Conservation (phyloP, 345 rosid species). For the Angophora floribunda region DNA sequence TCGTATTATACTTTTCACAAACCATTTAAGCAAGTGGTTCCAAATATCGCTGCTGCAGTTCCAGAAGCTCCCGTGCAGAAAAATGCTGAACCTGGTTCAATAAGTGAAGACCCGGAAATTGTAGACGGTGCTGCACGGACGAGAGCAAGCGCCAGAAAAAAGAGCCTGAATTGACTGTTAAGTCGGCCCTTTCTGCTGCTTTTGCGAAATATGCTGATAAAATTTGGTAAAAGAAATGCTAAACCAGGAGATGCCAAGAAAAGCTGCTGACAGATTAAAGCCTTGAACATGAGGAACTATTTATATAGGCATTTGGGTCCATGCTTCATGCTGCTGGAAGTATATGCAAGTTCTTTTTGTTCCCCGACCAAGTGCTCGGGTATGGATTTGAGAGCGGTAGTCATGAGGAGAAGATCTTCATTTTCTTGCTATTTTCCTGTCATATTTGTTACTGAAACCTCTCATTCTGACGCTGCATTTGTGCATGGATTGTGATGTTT, state of each 20-base stretch:
- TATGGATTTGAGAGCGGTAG: no score
- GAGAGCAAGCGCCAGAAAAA: slow-evolving; percentile 33
- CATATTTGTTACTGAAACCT: no score
- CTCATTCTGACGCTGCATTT: no score
- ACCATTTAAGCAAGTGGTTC: slow-evolving; percentile 66
- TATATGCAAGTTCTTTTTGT: no score
- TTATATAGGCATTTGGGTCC: not conserved
- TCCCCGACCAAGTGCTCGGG: no score
- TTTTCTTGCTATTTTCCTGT: no score
- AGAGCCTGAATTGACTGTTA: slow-evolving; percentile 48
- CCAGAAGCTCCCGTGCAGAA: slow-evolving; percentile 25
- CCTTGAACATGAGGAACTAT: not conserved
- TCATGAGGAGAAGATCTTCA: no score
- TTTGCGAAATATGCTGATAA: slow-evolving; percentile 51
- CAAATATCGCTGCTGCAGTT: slow-evolving; percentile 23
- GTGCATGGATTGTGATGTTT: no score
- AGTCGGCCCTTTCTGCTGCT: slow-evolving; percentile 66
- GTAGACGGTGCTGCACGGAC: slow-evolving; percentile 23
- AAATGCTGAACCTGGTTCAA: slow-evolving; percentile 21
- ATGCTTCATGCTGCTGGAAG: not conserved
- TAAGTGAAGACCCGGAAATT: slow-evolving; percentile 23
- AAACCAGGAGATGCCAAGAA: no score
- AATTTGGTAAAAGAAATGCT: not conserved
- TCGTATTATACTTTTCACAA: slow-evolving; percentile 81
- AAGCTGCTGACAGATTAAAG: not conserved